A percentile compares a stretch with the other conserved stretches of the same genome.
Conservation (phyloP, 1,284 basidiomycete genomes). For the Trichosporon faecale region DNA sequence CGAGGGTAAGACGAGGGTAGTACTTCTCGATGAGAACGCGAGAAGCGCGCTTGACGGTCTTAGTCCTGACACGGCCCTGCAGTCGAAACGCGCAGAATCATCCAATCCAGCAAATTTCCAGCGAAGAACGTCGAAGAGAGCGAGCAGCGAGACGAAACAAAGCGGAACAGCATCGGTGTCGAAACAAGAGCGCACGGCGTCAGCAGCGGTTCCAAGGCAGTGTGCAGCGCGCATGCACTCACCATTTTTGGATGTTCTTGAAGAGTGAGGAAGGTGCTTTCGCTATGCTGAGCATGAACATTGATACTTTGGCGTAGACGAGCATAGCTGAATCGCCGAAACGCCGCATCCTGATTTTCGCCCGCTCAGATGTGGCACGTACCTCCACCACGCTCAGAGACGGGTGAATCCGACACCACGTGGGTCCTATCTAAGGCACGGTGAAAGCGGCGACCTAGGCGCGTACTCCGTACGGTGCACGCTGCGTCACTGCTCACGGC, state of each 20-base stretch:
- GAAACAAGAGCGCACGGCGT: slow-evolving; percentile 10
- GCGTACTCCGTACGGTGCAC: background rate
- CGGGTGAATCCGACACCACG: background rate
- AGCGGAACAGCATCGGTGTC: background rate
- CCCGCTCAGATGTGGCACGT: background rate
- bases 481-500: background rate
- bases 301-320: background rate
- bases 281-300: background rate
- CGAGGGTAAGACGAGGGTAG: slow-evolving; percentile 93
- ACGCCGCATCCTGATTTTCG: background rate
- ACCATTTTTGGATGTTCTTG: slow-evolving; percentile 26
- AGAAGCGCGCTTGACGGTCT: slow-evolving; percentile 99
- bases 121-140: slow-evolving; percentile 15
- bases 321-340: background rate
- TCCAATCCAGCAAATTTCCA: slow-evolving; percentile 1
- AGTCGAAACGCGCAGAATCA: slow-evolving; percentile 9
- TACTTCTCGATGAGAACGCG: slow-evolving; percentile 99
- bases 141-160: background rate
- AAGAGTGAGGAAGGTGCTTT: slow-evolving; percentile 16
- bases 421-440: background rate
- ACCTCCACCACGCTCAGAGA: background rate
- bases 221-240: slow-evolving; percentile 6
- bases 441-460: background rate
- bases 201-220: slow-evolving; percentile 6
- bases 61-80: slow-evolving; percentile 98